Evolutionary conservation across 768 basidiomycete genomes (phyloP), one percentile per base, ranked within the genome.

Genomic region (Termitomyces sp.): DNA sequence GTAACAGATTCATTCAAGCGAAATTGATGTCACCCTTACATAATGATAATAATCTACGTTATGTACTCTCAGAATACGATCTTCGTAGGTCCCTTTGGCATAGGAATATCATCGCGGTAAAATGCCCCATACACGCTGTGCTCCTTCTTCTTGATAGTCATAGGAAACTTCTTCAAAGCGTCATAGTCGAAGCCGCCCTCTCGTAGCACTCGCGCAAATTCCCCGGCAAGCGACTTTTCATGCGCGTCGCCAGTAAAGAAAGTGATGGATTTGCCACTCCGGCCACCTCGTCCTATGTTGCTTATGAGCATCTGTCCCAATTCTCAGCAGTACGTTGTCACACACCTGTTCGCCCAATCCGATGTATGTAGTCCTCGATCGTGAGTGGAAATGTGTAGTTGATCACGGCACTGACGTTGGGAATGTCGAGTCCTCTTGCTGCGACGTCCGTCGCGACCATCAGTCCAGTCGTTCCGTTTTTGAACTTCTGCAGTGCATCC

Each of bases 381-480:
- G 94, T 98, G 65, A 99, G 75, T 40, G 96, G 96, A 74, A 95
- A 98, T n/a, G 91, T 95, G 65, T 97, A 96, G 72, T 98, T 97
- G 68, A 98, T 83, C 45, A 99, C 97, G 24, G 87, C 81, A 24
- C 84, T 90, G 30, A 99, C 97, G 66, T 96, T 87, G 2, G 97
- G 95, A 64, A 99, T 98, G 75, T 99, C 97, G 60, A 99, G 75
- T 9, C 97, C 97, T 51, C 97, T 84, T 45, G 97, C 94, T 6
- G 97, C 97, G 9, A 99, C 97, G 68, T 99, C 97, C 22, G 93
- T 99, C 9, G 97, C 97, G 49, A 99, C 96, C 59, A 98, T 77
- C 26, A 98, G 66, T 41, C 85, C 83, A 7, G 84, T 88, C 49
- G 76, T 79, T 2, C 95, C 96, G 32, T 77, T 81, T 68, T 93